Evolutionary conservation across 106 monocot genomes (phyloP).

Genomic region (Apostasia shenzhenica): DNA sequence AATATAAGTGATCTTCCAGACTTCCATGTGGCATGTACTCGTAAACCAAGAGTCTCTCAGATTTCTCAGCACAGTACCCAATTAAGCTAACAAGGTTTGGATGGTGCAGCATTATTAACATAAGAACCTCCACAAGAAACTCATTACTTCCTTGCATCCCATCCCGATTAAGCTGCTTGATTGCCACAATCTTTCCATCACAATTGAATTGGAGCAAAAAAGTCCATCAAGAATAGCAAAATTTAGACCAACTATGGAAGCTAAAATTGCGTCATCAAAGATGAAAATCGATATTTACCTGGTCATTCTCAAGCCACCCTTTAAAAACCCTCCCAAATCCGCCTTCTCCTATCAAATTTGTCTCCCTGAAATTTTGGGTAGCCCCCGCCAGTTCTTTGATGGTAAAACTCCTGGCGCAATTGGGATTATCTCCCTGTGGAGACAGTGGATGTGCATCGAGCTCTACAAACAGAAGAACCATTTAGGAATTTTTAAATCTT

Average conservation of each 20-base stretch:
- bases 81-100: constrained; percentile 27
- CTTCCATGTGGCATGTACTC: constrained; percentile 16
- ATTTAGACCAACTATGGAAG: not conserved
- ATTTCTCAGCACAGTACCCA: constrained; percentile 31
- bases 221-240: not conserved
- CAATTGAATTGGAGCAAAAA: not conserved
- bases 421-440: not conserved
- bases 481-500: too few species aligned
- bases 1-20: constrained; percentile 24
- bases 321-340: constrained; percentile 14
- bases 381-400: constrained; percentile 3
- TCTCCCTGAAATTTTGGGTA: constrained; percentile 22
- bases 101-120: constrained; percentile 30
- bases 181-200: constrained; percentile 26
- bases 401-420: not conserved
- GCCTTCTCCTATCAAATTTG: constrained; percentile 11
- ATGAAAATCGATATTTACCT: not conserved
- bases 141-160: constrained; percentile 36
- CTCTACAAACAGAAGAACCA: not conserved
- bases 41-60: constrained; percentile 28
- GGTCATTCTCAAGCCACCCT: constrained; percentile 13
- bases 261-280: not conserved
- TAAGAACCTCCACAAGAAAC: constrained; percentile 38
- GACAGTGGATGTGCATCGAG: not conserved
- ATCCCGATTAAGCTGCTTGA: constrained; percentile 33